phyloP scores from a whole-genome alignment of 108 stramenopile genomes.

The Nitzschia sp. region DNA sequence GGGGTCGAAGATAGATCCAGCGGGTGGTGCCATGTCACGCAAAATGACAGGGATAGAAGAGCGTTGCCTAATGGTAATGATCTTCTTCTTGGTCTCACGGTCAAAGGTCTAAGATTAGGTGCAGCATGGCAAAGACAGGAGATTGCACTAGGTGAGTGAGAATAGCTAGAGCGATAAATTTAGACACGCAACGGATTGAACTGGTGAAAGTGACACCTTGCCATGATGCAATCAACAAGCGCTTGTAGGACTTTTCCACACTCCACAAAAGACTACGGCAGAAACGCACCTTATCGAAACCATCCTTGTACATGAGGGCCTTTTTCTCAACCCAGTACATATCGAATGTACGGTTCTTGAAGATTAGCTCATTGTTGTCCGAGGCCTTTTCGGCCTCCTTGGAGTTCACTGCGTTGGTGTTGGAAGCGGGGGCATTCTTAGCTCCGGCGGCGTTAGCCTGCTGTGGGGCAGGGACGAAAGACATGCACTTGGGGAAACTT shows the following conservation, averaged over 20 bases:
- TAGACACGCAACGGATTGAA: no score
- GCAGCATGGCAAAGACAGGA: background rate
- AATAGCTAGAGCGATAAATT: no score
- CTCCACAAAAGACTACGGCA: no score
- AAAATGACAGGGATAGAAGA: slow-evolving; percentile 90
- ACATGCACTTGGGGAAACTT: slow-evolving; percentile 69
- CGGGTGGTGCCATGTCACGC: slow-evolving; percentile 91
- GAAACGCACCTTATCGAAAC: slow-evolving; percentile 75
- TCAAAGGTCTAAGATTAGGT: slow-evolving; percentile 58
- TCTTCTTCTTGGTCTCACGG: slow-evolving; percentile 63
- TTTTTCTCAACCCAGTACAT: slow-evolving; percentile 82
- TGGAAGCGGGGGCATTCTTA: slow-evolving; percentile 37
- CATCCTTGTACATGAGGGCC: slow-evolving; percentile 86
- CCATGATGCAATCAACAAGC: background rate
- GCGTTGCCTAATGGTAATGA: slow-evolving; percentile 63
- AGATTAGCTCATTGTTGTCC: slow-evolving; percentile 64
- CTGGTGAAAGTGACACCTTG: background rate
- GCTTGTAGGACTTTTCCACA: no score
- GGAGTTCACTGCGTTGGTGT: slow-evolving; percentile 59
- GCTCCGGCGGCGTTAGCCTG: slow-evolving; percentile 59
- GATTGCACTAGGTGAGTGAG: background rate
- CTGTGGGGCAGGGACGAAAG: slow-evolving; percentile 88
- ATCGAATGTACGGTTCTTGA: slow-evolving; percentile 88
- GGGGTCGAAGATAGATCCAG: slow-evolving; percentile 85
- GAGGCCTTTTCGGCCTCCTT: slow-evolving; percentile 44